Evolutionary conservation across 2,329 filamentous ascomycete genomes (phyloP), one percentile per base, ranked within the genome.

Genomic region (Cytospora schulzeri): DNA sequence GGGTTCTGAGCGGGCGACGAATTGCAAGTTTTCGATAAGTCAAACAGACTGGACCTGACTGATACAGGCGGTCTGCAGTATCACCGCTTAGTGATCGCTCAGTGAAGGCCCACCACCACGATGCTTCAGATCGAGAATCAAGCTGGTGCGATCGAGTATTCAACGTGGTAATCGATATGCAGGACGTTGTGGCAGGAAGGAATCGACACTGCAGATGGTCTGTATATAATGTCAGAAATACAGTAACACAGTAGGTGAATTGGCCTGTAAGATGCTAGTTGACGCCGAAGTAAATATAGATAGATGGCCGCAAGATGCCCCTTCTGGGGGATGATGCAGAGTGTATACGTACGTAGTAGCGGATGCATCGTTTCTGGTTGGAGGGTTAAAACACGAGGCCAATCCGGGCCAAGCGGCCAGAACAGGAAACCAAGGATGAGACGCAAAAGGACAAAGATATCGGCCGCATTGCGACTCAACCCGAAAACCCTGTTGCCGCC

Each of bases 381-480:
- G 31, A 31, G 31, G 17, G 51, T n/a, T 55, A 51, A 61, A 61
- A 61, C 59, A 4, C 24, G 33, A 26, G 31, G 17, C 24, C 24
- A 51, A n/a, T 11, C 57, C 29, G 15, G 48, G 48, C 57, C 57
- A 41, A n/a, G 48, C 31, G 48, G 48, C 24, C 57, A 29, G 41
- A 17, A 58, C 41, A 29, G 41, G 45, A 38, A 15, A n/a, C 22
- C 8, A 51, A 17, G 41, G 31, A 59, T 26, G n/a, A 15, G 12
- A 15, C 38, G 9, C n/a, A 22, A 28, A 35, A 7, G 22, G 57
- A 35, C 29, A 22, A 15, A 17, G 9, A 6, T 19, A 19, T 51
- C 41, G 52, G 50, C 50, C 33, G 50, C 41, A 31, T 35, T 48
- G 45, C n/a, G n/a, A 48, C 45, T 22, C n/a, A 48, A 22, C 41